phyloP scores from a whole-genome alignment of 225 moss, liverwort and hornwort genomes.

The Marchantia paleacea region DNA sequence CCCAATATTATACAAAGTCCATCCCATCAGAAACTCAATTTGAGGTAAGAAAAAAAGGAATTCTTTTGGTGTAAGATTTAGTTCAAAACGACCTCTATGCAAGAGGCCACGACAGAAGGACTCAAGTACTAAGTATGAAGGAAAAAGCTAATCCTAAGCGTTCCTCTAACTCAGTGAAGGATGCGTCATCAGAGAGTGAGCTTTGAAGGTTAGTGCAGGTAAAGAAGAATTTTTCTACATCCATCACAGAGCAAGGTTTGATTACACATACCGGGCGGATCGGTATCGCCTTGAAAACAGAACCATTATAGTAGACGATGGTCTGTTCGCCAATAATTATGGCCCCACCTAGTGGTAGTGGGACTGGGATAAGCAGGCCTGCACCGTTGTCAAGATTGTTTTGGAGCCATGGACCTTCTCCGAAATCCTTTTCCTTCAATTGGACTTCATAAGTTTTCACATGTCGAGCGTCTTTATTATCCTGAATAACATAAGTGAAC shows the following conservation, averaged over 20 bases:
- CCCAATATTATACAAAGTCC: background rate
- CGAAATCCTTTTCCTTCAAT: slow-evolving; percentile 98
- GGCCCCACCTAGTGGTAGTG: slow-evolving; percentile 87
- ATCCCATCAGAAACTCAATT: background rate
- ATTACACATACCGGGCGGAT: slow-evolving; percentile 71
- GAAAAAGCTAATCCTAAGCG: no score
- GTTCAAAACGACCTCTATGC: no score
- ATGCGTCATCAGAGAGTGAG: no score
- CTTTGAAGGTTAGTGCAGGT: no score
- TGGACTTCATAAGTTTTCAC: slow-evolving; percentile 98
- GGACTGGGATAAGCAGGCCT: slow-evolving; percentile 86
- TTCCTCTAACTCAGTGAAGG: no score
- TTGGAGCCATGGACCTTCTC: slow-evolving; percentile 97
- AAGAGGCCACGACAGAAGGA: no score
- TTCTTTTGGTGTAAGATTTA: no score
- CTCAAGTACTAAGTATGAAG: no score
- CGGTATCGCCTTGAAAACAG: slow-evolving; percentile 96
- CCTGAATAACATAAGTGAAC: slow-evolving; percentile 32
- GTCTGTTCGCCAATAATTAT: slow-evolving; percentile 99
- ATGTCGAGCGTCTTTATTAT: slow-evolving; percentile 99
- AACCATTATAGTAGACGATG: slow-evolving; percentile 96
- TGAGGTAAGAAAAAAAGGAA: no score
- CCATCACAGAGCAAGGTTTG: background rate
- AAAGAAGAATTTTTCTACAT: no score
- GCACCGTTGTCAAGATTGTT: slow-evolving; percentile 98